phyloP scores from a whole-genome alignment of 257 asterid species.

The Primulina eburnea region DNA sequence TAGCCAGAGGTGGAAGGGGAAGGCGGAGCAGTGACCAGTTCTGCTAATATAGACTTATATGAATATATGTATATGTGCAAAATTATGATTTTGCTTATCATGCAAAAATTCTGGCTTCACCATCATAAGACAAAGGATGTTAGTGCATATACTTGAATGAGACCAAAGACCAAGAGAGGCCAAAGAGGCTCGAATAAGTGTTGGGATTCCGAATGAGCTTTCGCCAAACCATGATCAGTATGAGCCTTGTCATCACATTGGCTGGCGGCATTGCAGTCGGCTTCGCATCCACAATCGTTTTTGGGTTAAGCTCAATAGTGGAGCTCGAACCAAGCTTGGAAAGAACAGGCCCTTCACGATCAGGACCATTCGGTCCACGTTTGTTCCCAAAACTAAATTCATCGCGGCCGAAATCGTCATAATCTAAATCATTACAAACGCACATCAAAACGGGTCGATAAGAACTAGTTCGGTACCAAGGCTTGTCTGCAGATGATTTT shows the following conservation, averaged over 20 bases:
- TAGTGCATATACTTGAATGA: conserved; percentile 38
- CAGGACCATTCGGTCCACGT: conserved; percentile 34
- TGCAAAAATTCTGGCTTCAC: not conserved
- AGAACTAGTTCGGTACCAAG: not conserved
- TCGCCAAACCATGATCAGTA: conserved; percentile 76
- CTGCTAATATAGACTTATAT: not conserved
- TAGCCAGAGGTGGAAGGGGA: no score
- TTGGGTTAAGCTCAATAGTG: conserved; percentile 80
- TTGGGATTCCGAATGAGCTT: conserved; percentile 65
- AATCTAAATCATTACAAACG: conserved; percentile 43
- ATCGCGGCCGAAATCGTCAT: conserved; percentile 77
- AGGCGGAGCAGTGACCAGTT: not conserved
- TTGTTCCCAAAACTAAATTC: conserved; percentile 51
- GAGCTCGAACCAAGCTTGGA: conserved; percentile 91
- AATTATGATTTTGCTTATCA: not conserved
- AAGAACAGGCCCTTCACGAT: conserved; percentile 52
- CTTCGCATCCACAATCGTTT: conserved; percentile 39
- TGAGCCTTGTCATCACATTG: conserved; percentile 69
- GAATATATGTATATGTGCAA: not conserved
- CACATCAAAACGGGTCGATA: not conserved
- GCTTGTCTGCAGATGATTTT: not conserved
- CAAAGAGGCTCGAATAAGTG: conserved; percentile 66
- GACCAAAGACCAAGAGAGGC: conserved; percentile 67
- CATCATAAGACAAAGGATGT: not conserved
- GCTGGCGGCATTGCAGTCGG: conserved; percentile 62